Conservation (phyloP, 2,329 filamentous ascomycete species). For the Pseudogymnoascus sp. region DNA sequence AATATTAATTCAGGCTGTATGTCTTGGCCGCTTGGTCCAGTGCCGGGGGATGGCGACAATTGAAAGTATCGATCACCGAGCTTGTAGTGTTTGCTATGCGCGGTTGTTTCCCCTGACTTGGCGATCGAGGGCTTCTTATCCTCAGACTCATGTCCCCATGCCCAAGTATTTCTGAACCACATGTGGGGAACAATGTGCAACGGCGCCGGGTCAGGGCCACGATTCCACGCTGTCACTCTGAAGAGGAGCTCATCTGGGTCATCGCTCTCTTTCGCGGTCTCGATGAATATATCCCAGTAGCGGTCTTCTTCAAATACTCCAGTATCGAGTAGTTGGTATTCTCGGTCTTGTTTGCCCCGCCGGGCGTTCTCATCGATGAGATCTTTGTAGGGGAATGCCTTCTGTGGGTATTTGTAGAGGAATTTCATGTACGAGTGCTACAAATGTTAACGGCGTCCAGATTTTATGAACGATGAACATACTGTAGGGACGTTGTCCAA, state of each 20-base stretch:
- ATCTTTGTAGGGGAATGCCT: constrained; percentile 84
- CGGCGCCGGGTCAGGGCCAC: constrained; percentile 81
- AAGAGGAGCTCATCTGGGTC: constrained; percentile 88
- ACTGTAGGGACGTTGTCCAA: constrained; percentile 76
- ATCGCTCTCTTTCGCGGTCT: constrained; percentile 89
- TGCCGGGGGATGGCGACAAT: constrained; percentile 82
- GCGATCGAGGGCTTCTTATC: constrained; percentile 75
- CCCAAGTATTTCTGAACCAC: constrained; percentile 97
- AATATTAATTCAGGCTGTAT: constrained; percentile 80
- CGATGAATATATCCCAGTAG: constrained; percentile 97
- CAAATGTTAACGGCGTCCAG: constrained; percentile 11
- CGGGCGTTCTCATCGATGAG: constrained; percentile 76
- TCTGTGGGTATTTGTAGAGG: constrained; percentile 94
- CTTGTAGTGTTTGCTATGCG: constrained; percentile 69
- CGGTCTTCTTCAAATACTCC: constrained; percentile 79
- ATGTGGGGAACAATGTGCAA: constrained; percentile 90
- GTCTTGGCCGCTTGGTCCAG: constrained; percentile 70
- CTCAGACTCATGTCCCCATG: constrained; percentile 73
- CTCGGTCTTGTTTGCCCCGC: constrained; percentile 66
- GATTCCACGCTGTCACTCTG: constrained; percentile 92
- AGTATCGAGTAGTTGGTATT: constrained; percentile 90
- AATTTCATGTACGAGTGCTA: constrained; percentile 99
- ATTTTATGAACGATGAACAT: constrained; percentile 15
- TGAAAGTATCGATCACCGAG: constrained; percentile 78
- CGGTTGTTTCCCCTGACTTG: constrained; percentile 56